phyloP scores from a whole-genome alignment of 257 asterid species.

The Solanum verrucosum region DNA sequence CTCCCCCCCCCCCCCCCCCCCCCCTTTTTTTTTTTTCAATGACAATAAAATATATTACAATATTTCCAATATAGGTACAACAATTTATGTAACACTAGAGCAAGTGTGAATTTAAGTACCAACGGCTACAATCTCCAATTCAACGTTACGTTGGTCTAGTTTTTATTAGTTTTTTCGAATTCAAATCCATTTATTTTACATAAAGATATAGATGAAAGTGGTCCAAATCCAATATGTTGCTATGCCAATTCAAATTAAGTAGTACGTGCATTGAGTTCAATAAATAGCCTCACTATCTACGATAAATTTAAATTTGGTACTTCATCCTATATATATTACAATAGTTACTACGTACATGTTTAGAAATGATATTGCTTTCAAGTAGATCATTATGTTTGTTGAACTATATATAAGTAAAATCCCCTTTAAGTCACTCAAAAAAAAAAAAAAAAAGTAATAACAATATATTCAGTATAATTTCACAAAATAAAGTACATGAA shows the following conservation, averaged over 20 bases:
- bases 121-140: background rate
- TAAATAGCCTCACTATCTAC: background rate
- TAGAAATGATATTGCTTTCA: background rate
- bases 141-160: background rate
- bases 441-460: no score
- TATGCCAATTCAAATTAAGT: background rate
- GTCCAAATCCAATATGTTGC: background rate
- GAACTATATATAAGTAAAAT: background rate
- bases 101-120: background rate
- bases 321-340: background rate
- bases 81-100: background rate
- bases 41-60: background rate
- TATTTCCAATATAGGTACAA: background rate
- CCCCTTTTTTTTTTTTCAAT: no score
- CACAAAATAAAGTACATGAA: no score
- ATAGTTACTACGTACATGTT: background rate
- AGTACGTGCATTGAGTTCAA: background rate
- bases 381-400: background rate
- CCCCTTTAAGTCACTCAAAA: background rate
- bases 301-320: background rate
- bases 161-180: background rate
- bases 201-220: background rate
- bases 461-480: no score
- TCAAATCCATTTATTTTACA: background rate
- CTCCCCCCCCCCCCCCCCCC: rapidly evolving